Evolutionary conservation across 169 alveolate species (phyloP), one percentile per base, ranked within the genome.

Genomic region (Theileria orientalis): DNA sequence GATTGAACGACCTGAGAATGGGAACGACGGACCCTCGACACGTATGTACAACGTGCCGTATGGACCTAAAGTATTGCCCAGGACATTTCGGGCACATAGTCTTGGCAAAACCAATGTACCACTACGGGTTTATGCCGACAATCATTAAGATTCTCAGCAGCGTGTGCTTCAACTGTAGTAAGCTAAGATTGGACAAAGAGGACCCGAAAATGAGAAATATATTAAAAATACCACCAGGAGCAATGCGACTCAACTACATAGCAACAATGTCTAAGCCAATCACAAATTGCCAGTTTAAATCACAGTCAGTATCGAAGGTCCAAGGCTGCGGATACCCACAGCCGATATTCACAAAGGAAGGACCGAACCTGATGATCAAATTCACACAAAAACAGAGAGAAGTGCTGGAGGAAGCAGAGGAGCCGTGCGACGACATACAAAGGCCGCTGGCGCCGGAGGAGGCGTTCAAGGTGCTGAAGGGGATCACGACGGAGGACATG

Each of bases 71-170:
- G 76, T 94, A 96, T 64, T 98, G 99, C 77, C 99, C 99, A 3
- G 99, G 99, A 19, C 99, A 98, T 76, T 97, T 98, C 84, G 99
- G 99, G 27, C 98, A 96, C 86, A 94, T 98, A 56, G 96, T 93
- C 51, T 89, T 98, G 21, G 98, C 96, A 13, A 94, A 90, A 71
- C 98, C 99, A 8, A 97, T 97, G 90, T 98, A 91, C 83, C 99
- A 97, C 76, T 92, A 93, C 27, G 98, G 99, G 11, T 96, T 95
- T 85, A 76, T 98, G 41, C 92, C 83, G 44, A 93, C 96, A 16
- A 95, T 96, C 8, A 77, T 94, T 57, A 95, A 95, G 83, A 93
- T 97, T 8, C 92, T 98, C 66, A 94, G 98, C 46, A 96, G 99
- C 79, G 97, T 97, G 37, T 98, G 99, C 75, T 94, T 86, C 83